Conservation (phyloP, 192 early-diverging fungal genomes). For the Martensiomyces pterosporus region DNA sequence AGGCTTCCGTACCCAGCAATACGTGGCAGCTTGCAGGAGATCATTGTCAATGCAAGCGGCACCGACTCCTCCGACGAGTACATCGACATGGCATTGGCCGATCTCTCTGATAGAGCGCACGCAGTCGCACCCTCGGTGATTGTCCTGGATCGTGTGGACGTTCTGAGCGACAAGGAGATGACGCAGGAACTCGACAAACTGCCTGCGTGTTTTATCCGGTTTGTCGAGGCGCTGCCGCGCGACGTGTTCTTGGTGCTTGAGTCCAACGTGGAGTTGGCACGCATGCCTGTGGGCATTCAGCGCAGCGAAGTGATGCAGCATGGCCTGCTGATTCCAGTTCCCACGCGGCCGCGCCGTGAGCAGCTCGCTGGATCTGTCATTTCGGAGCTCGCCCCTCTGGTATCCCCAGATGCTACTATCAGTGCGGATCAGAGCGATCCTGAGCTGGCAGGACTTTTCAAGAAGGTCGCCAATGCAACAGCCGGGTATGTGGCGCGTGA, state of each 20-base stretch:
- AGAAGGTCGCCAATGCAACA: constrained; percentile 29
- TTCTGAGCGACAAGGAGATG: constrained; percentile 21
- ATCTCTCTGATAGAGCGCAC: constrained; percentile 12
- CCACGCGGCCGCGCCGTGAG: constrained; percentile 19
- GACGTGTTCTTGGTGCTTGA: constrained; percentile 38
- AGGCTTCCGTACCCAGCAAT: constrained; percentile 15
- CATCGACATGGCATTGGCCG: constrained; percentile 20
- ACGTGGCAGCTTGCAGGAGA: constrained; percentile 16
- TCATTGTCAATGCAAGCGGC: constrained; percentile 23
- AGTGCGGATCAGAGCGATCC: too few relatives aligned
- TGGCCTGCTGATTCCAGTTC: constrained; percentile 7
- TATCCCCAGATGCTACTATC: background rate
- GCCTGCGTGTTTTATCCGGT: constrained; percentile 15
- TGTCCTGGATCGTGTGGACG: constrained; percentile 18
- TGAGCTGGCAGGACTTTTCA: constrained; percentile 6
- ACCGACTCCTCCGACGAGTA: constrained; percentile 31
- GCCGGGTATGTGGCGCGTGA: constrained; percentile 48
- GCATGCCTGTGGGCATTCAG: constrained; percentile 17
- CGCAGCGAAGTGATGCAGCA: constrained; percentile 25
- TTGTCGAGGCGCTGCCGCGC: constrained; percentile 15
- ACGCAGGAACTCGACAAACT: constrained; percentile 10
- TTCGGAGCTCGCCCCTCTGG: background rate
- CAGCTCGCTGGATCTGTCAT: constrained; percentile 11
- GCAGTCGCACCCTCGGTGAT: constrained; percentile 27
- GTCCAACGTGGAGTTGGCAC: constrained; percentile 10